These are phyloP conservation scores for Coemansia sp. DNA, from an alignment of 192 early-diverging fungal genomes.

Conservation along the genomic window DNA sequence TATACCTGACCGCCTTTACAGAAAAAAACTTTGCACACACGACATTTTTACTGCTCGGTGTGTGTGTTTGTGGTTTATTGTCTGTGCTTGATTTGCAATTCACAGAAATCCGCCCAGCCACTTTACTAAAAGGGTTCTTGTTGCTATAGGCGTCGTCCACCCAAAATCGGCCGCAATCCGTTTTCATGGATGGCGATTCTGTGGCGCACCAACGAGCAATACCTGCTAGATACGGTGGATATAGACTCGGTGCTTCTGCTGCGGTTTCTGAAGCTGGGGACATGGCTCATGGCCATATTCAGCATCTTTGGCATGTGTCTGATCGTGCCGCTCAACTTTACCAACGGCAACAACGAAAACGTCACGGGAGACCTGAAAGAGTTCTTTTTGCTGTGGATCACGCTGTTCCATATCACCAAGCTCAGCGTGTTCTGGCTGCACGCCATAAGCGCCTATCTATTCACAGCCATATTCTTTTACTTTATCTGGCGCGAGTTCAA, in stretches of 20 bases:
- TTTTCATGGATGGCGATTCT: conserved; percentile 66
- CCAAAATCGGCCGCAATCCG: conserved; percentile 60
- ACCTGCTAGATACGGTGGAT: conserved; percentile 63
- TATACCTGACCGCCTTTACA: conserved; percentile 1
- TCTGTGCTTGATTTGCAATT: neutral
- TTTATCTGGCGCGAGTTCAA: conserved; percentile 56
- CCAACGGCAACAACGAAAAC: conserved; percentile 55
- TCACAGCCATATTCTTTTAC: conserved; percentile 56
- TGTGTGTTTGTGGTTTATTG: neutral
- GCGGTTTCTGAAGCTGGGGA: conserved; percentile 61
- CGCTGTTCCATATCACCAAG: conserved; percentile 51
- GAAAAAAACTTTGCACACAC: neutral
- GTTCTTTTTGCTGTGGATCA: conserved; percentile 46
- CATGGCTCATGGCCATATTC: conserved; percentile 58
- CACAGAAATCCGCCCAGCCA: neutral
- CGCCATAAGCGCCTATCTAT: conserved; percentile 56
- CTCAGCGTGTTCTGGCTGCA: conserved; percentile 65
- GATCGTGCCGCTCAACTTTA: conserved; percentile 65
- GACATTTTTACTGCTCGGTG: neutral
- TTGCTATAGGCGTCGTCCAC: conserved; percentile 57
- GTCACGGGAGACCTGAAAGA: conserved; percentile 25
- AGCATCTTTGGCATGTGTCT: conserved; percentile 58
- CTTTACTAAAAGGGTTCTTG: neutral
- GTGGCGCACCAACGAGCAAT: conserved; percentile 57
- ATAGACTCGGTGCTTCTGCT: conserved; percentile 72